These are phyloP conservation scores for Venturia asperata DNA, from an alignment of 2,329 filamentous ascomycete genomes.

Conservation along the genomic window DNA sequence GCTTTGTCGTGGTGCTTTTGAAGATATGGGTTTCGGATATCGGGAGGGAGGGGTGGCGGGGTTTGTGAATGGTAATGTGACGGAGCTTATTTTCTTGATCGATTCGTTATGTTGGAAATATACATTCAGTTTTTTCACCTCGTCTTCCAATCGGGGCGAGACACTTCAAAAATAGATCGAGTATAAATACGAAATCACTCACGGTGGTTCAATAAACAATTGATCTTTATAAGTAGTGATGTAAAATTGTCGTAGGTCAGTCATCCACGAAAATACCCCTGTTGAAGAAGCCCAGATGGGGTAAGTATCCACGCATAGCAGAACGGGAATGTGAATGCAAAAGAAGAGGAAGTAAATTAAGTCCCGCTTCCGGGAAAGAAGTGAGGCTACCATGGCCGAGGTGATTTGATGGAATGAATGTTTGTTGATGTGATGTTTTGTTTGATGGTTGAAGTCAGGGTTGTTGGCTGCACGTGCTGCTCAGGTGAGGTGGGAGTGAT, in stretches of 20 bases:
- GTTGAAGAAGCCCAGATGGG: constrained; percentile 50
- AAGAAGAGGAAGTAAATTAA: constrained; percentile 54
- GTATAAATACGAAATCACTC: constrained; percentile 20
- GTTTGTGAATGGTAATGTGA: not conserved
- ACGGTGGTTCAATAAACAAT: constrained; percentile 53
- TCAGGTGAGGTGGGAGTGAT: too few relatives aligned
- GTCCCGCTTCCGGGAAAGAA: constrained; percentile 36
- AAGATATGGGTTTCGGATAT: not conserved
- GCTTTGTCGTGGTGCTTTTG: not conserved
- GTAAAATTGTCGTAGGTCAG: constrained; percentile 49
- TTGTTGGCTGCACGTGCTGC: too few relatives aligned
- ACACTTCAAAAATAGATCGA: not conserved
- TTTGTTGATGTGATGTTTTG: constrained; percentile 1
- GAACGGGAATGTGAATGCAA: constrained; percentile 52
- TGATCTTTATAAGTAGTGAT: constrained; percentile 55
- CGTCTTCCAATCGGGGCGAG: not conserved
- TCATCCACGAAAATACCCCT: constrained; percentile 43
- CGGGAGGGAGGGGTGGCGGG: not conserved
- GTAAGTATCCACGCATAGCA: constrained; percentile 58
- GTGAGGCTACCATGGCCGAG: constrained; percentile 11
- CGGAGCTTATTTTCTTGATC: too few relatives aligned
- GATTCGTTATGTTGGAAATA: too few relatives aligned
- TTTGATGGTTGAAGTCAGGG: too few relatives aligned
- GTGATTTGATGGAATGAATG: not conserved
- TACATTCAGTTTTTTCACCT: too few relatives aligned